phyloP scores from a whole-genome alignment of 139 green algal genomes.

The Chlorella sorokiniana region DNA sequence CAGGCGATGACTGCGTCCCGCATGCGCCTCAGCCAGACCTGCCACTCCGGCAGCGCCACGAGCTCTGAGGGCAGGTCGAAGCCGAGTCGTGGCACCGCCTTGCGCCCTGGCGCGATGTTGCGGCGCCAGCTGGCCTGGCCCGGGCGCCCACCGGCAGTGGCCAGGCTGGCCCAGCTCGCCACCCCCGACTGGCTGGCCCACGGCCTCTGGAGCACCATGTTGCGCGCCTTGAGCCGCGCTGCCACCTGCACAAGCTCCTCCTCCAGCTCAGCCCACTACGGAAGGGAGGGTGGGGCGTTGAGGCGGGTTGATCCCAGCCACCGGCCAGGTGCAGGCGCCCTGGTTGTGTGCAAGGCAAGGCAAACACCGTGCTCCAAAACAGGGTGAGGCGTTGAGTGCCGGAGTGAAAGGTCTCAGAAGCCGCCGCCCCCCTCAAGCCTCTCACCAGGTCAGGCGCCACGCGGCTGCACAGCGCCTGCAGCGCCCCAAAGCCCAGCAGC shows the following conservation, averaged over 20 bases:
- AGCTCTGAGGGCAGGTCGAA: constrained; percentile 3
- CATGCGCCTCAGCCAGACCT: background rate
- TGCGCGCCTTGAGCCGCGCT: background rate
- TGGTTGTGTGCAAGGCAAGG: too few relatives aligned
- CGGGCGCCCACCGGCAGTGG: background rate
- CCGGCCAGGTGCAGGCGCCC: too few relatives aligned
- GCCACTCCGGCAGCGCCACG: background rate
- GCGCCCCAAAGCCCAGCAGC: background rate
- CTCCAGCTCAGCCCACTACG: background rate
- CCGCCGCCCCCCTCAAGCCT: background rate
- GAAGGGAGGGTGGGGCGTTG: background rate
- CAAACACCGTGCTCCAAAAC: too few relatives aligned
- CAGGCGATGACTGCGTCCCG: background rate
- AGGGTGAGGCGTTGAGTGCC: background rate
- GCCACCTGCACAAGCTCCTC: background rate
- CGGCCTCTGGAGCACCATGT: background rate
- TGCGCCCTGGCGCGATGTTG: background rate
- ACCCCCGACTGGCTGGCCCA: background rate
- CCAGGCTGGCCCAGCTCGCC: background rate
- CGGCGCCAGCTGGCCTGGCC: background rate
- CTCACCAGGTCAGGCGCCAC: constrained; percentile 15
- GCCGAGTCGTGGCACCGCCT: background rate
- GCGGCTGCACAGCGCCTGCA: background rate
- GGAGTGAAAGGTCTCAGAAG: background rate
- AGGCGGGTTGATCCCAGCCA: background rate